Evolutionary conservation across 768 basidiomycete genomes (phyloP).

Genomic region (Psilocybe sp.): DNA sequence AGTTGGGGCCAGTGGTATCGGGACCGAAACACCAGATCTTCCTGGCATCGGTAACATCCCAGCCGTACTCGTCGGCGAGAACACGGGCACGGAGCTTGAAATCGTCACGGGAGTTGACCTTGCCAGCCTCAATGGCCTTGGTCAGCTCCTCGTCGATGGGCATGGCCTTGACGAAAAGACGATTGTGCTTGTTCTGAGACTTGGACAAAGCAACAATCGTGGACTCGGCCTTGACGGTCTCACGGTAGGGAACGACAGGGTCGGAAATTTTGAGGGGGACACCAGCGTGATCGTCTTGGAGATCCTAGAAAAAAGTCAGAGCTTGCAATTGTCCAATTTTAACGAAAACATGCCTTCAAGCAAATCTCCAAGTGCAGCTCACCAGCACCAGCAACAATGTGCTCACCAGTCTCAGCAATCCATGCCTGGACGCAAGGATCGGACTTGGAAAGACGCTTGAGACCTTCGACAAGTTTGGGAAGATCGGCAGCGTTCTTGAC

Average conservation of each 20-base stretch:
- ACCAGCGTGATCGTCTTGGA: conserved; percentile 99
- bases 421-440: conserved; percentile 98
- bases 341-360: conserved; percentile 67
- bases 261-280: conserved; percentile 98
- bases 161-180: conserved; percentile 90
- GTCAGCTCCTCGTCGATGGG: conserved; percentile 95
- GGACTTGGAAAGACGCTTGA: conserved; percentile 99
- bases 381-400: conserved; percentile 99
- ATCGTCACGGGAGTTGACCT: conserved; percentile 89
- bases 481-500: conserved; percentile 99
- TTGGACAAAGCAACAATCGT: conserved; percentile 96
- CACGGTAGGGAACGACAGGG: conserved; percentile 95
- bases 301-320: conserved; percentile 56
- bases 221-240: conserved; percentile 96
- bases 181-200: conserved; percentile 99
- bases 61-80: conserved; percentile 93
- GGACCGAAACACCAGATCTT: conserved; percentile 99
- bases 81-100: conserved; percentile 94
- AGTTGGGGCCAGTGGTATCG: conserved; percentile 94
- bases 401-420: conserved; percentile 91
- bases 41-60: conserved; percentile 99
- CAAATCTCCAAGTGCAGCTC: conserved; percentile 99
- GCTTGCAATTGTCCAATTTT: neutral
- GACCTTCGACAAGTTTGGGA: conserved; percentile 99
- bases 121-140: conserved; percentile 86